phyloP scores from a whole-genome alignment of 331 rosid species.

The Cydonia oblonga region DNA sequence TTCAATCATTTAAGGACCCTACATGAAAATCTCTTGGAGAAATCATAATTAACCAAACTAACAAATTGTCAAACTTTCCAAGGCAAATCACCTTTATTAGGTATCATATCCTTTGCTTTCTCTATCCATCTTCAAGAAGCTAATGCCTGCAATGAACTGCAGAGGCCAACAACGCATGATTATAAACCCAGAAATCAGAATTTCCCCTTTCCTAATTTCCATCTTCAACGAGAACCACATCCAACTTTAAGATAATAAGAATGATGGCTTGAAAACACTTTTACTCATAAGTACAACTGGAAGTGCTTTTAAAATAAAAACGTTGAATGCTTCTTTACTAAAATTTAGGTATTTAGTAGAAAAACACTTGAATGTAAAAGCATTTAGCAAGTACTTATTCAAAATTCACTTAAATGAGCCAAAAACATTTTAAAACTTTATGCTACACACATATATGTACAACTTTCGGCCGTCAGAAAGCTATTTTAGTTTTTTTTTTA shows the following conservation, averaged over 20 bases:
- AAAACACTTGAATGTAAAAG: too few species aligned
- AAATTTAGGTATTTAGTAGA: too few species aligned
- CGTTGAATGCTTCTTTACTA: too few species aligned
- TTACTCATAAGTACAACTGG: not conserved
- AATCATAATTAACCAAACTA: not conserved
- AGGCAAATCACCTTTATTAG: constrained; percentile 7
- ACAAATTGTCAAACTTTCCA: not conserved
- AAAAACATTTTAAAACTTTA: too few species aligned
- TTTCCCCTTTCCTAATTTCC: not conserved
- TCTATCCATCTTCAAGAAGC: not conserved
- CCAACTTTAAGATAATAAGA: not conserved
- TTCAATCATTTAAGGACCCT: constrained; percentile 17
- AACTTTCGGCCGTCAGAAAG: too few species aligned
- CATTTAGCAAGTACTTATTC: not conserved
- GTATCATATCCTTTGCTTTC: not conserved
- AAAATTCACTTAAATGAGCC: not conserved
- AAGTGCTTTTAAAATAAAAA: not conserved
- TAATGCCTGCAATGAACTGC: not conserved
- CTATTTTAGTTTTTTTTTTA: too few species aligned
- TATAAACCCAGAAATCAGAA: not conserved
- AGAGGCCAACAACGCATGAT: not conserved
- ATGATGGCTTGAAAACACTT: too few species aligned
- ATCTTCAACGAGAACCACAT: not conserved
- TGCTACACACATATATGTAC: not conserved
- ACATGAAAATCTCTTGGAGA: constrained; percentile 4